phyloP scores from a whole-genome alignment of 2,329 filamentous ascomycete species.

The Amylocarpus encephaloides region DNA sequence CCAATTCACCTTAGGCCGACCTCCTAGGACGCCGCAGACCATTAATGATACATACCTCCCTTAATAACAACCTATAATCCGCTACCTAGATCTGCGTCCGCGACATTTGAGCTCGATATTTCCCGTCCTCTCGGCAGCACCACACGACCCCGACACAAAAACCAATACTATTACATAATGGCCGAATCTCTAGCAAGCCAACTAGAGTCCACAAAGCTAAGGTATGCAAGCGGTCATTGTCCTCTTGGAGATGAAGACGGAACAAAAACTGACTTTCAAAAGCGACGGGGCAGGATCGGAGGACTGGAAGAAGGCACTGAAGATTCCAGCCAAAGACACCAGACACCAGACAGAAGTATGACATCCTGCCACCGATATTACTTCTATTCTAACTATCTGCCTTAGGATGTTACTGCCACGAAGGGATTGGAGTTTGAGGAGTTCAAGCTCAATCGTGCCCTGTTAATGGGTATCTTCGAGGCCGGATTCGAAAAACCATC shows the following conservation, averaged over 20 bases:
- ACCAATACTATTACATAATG: slow-evolving; percentile 30
- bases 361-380: neutral
- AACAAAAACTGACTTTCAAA: no score
- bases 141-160: neutral
- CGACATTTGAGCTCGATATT: neutral
- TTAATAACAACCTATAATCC: slow-evolving; percentile 6
- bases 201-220: slow-evolving; percentile 48
- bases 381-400: slow-evolving; percentile 14
- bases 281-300: slow-evolving; percentile 38
- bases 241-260: no score
- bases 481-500: slow-evolving; percentile 98
- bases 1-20: slow-evolving; percentile 1
- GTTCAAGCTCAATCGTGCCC: slow-evolving; percentile 87
- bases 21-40: slow-evolving; percentile 2
- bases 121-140: slow-evolving; percentile 2
- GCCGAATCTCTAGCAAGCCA: slow-evolving; percentile 45
- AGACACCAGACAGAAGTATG: slow-evolving; percentile 74
- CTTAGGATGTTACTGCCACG: slow-evolving; percentile 91
- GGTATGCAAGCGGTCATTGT: slow-evolving; percentile 27
- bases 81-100: neutral
- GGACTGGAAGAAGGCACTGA: slow-evolving; percentile 70
- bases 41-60: slow-evolving; percentile 13
- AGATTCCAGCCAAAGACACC: slow-evolving; percentile 66
- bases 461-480: slow-evolving; percentile 99
- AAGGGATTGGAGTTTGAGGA: slow-evolving; percentile 98